Conservation (phyloP, 306 rosid species). For the Corylus americana region DNA sequence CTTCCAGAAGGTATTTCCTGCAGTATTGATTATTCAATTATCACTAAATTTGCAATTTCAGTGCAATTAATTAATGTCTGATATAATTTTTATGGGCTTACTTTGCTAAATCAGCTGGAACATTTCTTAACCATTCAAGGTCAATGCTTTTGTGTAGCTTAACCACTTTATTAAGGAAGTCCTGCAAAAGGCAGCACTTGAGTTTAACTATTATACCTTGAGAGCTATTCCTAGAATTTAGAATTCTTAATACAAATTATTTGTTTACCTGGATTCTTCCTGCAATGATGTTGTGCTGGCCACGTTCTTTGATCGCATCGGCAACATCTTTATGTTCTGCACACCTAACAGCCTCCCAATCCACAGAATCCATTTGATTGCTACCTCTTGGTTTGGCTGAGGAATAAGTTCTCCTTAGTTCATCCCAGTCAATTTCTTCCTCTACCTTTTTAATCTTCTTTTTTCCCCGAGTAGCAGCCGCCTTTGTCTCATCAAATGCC, state of each 20-base stretch:
- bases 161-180: slow-evolving; percentile 41
- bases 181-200: slow-evolving; percentile 32
- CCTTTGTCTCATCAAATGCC: slow-evolving; percentile 4
- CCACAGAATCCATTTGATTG: slow-evolving; percentile 44
- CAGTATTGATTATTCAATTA: background rate
- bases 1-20: slow-evolving; percentile 56
- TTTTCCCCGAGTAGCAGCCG: background rate
- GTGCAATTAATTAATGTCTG: background rate
- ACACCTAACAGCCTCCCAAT: slow-evolving; percentile 64
- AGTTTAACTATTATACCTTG: background rate
- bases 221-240: background rate
- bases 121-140: slow-evolving; percentile 76
- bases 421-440: slow-evolving; percentile 47
- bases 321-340: slow-evolving; percentile 43
- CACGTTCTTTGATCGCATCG: slow-evolving; percentile 50
- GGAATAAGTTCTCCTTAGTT: slow-evolving; percentile 25
- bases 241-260: background rate
- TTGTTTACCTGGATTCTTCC: slow-evolving; percentile 49
- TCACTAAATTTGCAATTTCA: background rate
- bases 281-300: slow-evolving; percentile 55
- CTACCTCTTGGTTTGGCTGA: slow-evolving; percentile 2
- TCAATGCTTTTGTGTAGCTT: slow-evolving; percentile 40
- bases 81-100: slow-evolving; percentile 14
- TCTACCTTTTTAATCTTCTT: slow-evolving; percentile 6
- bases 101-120: slow-evolving; percentile 48